These are phyloP conservation scores for Acacia pycnantha DNA, from an alignment of 331 rosid genomes.

Conservation along the genomic window DNA sequence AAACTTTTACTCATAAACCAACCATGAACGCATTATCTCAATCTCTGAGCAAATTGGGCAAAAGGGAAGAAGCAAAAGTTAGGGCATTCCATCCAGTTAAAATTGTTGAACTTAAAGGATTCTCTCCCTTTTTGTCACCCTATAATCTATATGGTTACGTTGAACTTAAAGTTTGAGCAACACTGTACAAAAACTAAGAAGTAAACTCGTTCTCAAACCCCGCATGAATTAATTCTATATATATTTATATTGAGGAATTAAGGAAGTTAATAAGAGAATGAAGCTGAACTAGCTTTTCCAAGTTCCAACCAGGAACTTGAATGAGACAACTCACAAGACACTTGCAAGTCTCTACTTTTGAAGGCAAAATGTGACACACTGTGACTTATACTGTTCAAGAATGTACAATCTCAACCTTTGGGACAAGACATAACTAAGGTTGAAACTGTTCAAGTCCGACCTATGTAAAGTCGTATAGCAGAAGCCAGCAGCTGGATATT, in stretches of 20 bases:
- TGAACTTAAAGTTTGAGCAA: too few relatives aligned
- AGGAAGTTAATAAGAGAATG: background rate
- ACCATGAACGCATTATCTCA: too few relatives aligned
- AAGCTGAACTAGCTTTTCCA: background rate
- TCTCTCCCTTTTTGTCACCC: too few relatives aligned
- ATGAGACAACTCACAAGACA: background rate
- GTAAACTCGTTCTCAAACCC: background rate
- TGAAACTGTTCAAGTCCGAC: background rate
- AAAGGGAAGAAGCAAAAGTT: too few relatives aligned
- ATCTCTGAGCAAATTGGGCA: too few relatives aligned
- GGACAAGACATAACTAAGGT: conserved; percentile 8
- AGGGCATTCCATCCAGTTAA: too few relatives aligned
- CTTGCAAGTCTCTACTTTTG: background rate
- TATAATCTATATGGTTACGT: too few relatives aligned
- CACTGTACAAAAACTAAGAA: too few relatives aligned
- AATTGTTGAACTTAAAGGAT: too few relatives aligned
- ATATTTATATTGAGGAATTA: background rate
- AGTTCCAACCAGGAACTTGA: background rate
- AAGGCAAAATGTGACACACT: background rate
- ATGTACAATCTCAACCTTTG: background rate
- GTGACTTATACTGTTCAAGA: background rate
- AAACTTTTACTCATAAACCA: too few relatives aligned
- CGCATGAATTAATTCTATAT: background rate
- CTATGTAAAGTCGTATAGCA: background rate
- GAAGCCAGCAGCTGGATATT: background rate